phyloP scores from a whole-genome alignment of 2,329 filamentous ascomycete genomes.

The Claviceps quebecensis region DNA sequence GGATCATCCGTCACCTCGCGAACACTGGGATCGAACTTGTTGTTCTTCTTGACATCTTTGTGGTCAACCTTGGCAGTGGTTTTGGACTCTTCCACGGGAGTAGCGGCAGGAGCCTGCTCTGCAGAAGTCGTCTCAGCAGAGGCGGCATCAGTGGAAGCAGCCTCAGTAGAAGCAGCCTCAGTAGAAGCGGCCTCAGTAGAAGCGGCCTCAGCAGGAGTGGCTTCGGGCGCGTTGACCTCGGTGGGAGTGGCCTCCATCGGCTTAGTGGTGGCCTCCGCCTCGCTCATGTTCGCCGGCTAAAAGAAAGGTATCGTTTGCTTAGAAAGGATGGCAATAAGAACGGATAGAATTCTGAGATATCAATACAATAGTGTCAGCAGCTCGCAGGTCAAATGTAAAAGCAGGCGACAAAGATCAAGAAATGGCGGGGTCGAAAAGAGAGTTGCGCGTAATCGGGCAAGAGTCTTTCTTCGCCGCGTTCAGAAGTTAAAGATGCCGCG shows the following conservation, averaged over 20 bases:
- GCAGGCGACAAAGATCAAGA: background rate
- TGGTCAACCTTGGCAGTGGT: slow-evolving; percentile 27
- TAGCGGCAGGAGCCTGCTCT: slow-evolving; percentile 12
- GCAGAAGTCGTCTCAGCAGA: slow-evolving; percentile 13
- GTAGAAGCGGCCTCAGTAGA: slow-evolving; percentile 11
- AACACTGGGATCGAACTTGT: slow-evolving; percentile 56
- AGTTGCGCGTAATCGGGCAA: background rate
- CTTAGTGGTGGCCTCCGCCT: slow-evolving; percentile 13
- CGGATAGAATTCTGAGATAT: background rate
- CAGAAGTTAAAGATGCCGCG: background rate
- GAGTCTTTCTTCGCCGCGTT: background rate
- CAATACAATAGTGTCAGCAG: background rate
- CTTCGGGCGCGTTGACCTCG: slow-evolving; percentile 9
- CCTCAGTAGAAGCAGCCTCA: slow-evolving; percentile 8
- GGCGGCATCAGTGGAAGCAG: slow-evolving; percentile 5
- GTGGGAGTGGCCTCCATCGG: slow-evolving; percentile 14
- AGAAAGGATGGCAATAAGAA: background rate
- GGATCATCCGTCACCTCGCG: slow-evolving; percentile 64
- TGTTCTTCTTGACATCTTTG: slow-evolving; percentile 37
- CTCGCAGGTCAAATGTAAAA: background rate
- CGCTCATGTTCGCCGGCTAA: slow-evolving; percentile 6
- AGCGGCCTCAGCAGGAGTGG: slow-evolving; percentile 13
- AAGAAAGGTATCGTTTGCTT: background rate
- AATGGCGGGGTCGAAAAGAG: background rate
- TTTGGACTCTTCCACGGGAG: slow-evolving; percentile 18